These are phyloP conservation scores for Thelonectria olida DNA, from an alignment of 2,329 filamentous ascomycete species.

Conservation along the genomic window DNA sequence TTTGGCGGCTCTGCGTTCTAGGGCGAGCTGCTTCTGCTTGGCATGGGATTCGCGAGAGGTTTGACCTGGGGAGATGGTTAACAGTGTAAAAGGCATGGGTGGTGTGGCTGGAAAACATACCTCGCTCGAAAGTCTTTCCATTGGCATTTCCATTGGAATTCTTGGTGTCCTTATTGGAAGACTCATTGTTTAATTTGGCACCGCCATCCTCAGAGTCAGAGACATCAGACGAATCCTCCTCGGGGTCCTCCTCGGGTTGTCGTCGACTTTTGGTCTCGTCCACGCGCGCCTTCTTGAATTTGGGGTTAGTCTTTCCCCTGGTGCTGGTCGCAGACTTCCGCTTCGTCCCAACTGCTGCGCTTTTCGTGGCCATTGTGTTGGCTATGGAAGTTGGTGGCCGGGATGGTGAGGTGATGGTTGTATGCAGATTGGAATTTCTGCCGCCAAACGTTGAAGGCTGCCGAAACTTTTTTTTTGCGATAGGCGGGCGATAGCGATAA, in stretches of 20 bases:
- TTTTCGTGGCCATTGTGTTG: conserved; percentile 59
- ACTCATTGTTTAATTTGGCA: conserved; percentile 53
- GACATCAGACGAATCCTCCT: conserved; percentile 54
- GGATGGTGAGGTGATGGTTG: conserved; percentile 20
- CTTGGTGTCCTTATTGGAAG: conserved; percentile 48
- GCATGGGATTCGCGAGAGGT: conserved; percentile 87
- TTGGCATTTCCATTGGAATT: conserved; percentile 43
- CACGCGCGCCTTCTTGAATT: conserved; percentile 62
- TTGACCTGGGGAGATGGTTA: conserved; percentile 55
- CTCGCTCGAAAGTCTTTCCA: conserved; percentile 54
- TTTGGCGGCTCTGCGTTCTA: conserved; percentile 91
- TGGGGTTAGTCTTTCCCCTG: conserved; percentile 55
- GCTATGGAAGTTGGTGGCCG: conserved; percentile 7
- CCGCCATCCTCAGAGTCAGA: conserved; percentile 66
- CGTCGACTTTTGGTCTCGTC: conserved; percentile 43
- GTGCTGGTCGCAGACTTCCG: conserved; percentile 60
- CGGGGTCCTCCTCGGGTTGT: conserved; percentile 53
- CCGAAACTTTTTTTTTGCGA: conserved; percentile 40
- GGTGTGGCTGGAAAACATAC: conserved; percentile 42
- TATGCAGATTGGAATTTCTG: conserved; percentile 32
- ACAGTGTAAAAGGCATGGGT: background rate
- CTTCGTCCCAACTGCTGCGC: conserved; percentile 60
- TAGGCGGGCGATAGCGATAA: conserved; percentile 20
- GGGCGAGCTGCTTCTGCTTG: conserved; percentile 88
- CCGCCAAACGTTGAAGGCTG: conserved; percentile 17